Base-by-base conservation (phyloP, 2,329 filamentous ascomycete species). In the Ambrosiella xylebori region DNA sequence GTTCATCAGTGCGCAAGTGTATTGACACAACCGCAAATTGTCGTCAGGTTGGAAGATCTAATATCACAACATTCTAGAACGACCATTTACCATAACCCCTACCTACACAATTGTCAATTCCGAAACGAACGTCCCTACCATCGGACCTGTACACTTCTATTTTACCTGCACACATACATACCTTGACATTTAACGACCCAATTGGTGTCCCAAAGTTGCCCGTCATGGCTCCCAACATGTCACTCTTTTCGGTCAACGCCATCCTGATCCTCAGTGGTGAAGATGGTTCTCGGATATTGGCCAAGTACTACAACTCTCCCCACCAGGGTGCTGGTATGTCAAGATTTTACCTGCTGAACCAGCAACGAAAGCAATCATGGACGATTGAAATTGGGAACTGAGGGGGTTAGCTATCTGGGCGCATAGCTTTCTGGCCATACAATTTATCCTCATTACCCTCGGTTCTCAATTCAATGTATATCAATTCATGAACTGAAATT, bases 201-300 rank as follows among this genome's bases (percentile, higher is more conserved):
- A 57, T 52, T 52, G 40, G 17, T 19, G 19, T 17, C 17, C 27
- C 53, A 13, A 15, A 44, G 47, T 44, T 40, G 47, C 37, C 45
- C 51, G 47, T 57, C 62, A 88, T 89, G 85, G 79, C 84, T 64
- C 82, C 84, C 63, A 80, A 81, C 72, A 82, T 88, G 74, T 85
- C 84, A 62, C 78, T 89, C 50, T 85, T 85, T 74, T 81, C 83
- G 66, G 78, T 89, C 67, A 85, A 86, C 70, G 86, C 86, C 67
- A 78, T 90, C 69, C 77, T 88, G 64, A 82, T 90, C 65, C 82
- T 90, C 68, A 82, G 85, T 66, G 84, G 84, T 61, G 88, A 95
- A 72, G 91, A 97, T 71, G 87, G 87, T 68, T 86, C 86, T 61
- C 82, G 91, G 70, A 87, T 97, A 73, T 88, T 95, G 70, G 82